Evolutionary conservation across 2,329 filamentous ascomycete species (phyloP).

Genomic region (Colletotrichum melonis): DNA sequence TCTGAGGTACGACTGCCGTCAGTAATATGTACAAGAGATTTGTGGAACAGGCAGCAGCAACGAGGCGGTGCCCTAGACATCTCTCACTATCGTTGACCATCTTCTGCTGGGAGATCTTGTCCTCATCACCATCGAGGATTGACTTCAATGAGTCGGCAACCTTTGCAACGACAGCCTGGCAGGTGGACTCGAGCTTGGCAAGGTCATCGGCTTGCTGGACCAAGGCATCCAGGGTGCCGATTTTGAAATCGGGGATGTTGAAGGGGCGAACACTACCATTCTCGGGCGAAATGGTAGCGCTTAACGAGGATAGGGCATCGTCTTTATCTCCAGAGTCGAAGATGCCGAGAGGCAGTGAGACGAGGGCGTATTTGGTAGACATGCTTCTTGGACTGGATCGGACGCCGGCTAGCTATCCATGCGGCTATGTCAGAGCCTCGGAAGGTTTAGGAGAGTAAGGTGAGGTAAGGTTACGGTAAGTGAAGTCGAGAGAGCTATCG

Average conservation of each 20-base stretch:
- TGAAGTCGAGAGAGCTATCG: background rate
- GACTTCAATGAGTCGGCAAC: constrained; percentile 86
- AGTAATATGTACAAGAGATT: constrained; percentile 33
- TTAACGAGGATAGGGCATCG: constrained; percentile 82
- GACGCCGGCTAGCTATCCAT: constrained; percentile 15
- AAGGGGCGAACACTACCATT: constrained; percentile 83
- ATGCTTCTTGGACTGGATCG: constrained; percentile 43
- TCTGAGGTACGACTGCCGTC: constrained; percentile 64
- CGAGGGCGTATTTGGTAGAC: constrained; percentile 80
- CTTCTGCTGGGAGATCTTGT: constrained; percentile 87
- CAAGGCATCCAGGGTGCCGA: constrained; percentile 93
- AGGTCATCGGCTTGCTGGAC: constrained; percentile 97
- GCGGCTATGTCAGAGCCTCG: background rate
- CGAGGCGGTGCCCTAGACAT: background rate
- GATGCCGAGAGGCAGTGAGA: constrained; percentile 90
- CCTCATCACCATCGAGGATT: constrained; percentile 86
- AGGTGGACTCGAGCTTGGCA: constrained; percentile 84
- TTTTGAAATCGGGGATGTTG: constrained; percentile 93
- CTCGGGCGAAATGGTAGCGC: constrained; percentile 77
- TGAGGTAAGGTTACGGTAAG: background rate
- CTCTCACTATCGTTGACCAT: constrained; percentile 87
- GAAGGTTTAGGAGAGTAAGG: background rate
- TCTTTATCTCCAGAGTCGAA: constrained; percentile 83
- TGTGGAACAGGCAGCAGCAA: constrained; percentile 30
- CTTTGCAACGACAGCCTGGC: constrained; percentile 86